Percentiles rank a stretch among this genome's conserved stretches.
phyloP scores from a whole-genome alignment of 345 rosid species.

The Murraya paniculata region DNA sequence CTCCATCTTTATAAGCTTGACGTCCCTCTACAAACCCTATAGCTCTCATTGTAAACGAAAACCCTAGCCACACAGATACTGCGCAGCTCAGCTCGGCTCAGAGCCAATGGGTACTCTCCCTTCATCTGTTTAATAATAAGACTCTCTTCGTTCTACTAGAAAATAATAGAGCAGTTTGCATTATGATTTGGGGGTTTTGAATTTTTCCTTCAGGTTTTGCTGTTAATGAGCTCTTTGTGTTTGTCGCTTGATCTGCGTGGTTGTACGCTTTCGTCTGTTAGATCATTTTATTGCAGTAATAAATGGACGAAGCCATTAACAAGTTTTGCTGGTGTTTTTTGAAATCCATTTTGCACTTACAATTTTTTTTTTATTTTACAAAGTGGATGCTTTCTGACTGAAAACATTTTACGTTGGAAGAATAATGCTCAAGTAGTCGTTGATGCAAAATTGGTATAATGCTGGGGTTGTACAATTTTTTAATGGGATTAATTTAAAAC shows the following conservation, averaged over 20 bases:
- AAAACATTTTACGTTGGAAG: not conserved
- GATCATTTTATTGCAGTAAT: not conserved
- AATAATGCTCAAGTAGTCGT: not conserved
- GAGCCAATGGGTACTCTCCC: constrained; percentile 12
- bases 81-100: not conserved
- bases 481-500: not conserved
- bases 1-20: not conserved
- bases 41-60: not conserved
- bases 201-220: not conserved
- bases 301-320: not conserved
- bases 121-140: not conserved
- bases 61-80: not conserved
- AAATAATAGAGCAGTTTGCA: not conserved
- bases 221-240: not conserved
- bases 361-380: not conserved
- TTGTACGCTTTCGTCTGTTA: not conserved
- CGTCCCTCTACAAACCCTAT: not conserved
- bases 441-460: not conserved
- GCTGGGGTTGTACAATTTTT: no score
- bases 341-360: not conserved
- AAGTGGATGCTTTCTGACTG: not conserved
- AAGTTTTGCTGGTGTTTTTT: not conserved
- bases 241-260: not conserved
- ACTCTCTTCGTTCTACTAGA: not conserved
- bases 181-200: not conserved